Base-by-base conservation (phyloP, 164 flowering plant species). In the Berberis vulgaris region DNA sequence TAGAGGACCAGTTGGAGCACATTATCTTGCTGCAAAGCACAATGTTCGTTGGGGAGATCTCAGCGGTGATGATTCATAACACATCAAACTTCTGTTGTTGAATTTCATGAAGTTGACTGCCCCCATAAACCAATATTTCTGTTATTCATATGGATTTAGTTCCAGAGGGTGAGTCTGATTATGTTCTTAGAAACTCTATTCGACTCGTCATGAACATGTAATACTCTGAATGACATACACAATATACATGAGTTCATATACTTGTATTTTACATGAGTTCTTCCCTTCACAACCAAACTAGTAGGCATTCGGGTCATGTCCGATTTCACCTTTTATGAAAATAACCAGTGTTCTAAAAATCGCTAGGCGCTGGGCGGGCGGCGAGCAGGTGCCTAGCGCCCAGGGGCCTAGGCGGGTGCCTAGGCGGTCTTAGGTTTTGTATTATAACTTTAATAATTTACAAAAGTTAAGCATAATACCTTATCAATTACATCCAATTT, bases 1-100 rank as follows among this genome's bases (percentile, higher is more conserved):
- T 70, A 77, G 98, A 47, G 98, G 98, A 40, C 97, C 98, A 12
- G 89, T 89, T 26, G 96, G 98, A 3, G 96, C 98, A 11, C 98
- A 93, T 72, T 92, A 92, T 72, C 94, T 93, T 54, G 89, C 97
- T 11, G 96, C 98, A 10, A 85, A 74, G 71, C 77, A 90, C 72
- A 86, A 89, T 1, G 89, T 93, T 46, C 72, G 87, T 13, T 93
- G 98, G 98, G 97, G 98, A 4, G 98, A 93, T 65, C 68, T 89
- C 12, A 72, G 79, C 41, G 45, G 70, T 4, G 70, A 67, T 6
- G 70, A 67, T 52, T 60, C 63, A 45, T 67, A 60, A 60, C n/a
- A 56, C 13, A 42, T 13, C 50, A n/a, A 2, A 12, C 5, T 52
- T 26, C 3, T 43, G 47, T 63, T 63, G 4, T 42, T 6, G 41